phyloP scores from a whole-genome alignment of 352 stramenopile genomes.

The Globisporangium lucens region DNA sequence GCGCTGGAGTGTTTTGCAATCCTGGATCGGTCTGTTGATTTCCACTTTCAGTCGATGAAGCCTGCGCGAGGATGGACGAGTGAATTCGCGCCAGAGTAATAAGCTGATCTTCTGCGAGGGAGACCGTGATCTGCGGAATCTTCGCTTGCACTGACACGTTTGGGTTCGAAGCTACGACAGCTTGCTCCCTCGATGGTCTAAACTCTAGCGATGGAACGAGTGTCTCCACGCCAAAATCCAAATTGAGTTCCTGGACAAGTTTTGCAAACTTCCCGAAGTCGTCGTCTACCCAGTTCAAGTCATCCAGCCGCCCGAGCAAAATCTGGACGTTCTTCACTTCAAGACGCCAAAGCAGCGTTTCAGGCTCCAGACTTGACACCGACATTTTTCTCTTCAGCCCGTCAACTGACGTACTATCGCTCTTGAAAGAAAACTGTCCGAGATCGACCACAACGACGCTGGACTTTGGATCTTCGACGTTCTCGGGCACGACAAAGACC shows the following conservation, averaged over 20 bases:
- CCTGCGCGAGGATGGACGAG: slow-evolving; percentile 19
- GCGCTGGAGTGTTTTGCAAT: background rate
- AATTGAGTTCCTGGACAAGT: slow-evolving; percentile 60
- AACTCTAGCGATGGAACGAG: slow-evolving; percentile 15
- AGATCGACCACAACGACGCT: slow-evolving; percentile 69
- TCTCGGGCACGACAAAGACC: slow-evolving; percentile 67
- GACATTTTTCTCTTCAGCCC: slow-evolving; percentile 8
- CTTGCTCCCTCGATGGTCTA: slow-evolving; percentile 8
- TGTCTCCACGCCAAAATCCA: slow-evolving; percentile 55
- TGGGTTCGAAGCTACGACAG: slow-evolving; percentile 4
- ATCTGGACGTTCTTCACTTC: slow-evolving; percentile 64
- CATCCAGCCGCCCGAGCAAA: slow-evolving; percentile 39
- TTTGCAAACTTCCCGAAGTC: slow-evolving; percentile 35
- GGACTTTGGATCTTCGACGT: slow-evolving; percentile 30
- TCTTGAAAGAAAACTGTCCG: slow-evolving; percentile 58
- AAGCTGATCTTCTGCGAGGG: slow-evolving; percentile 18
- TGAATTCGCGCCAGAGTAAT: slow-evolving; percentile 20
- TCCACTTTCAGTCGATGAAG: slow-evolving; percentile 1
- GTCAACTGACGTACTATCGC: slow-evolving; percentile 25
- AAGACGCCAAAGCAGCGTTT: slow-evolving; percentile 54
- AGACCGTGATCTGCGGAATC: slow-evolving; percentile 21
- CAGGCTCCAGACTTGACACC: slow-evolving; percentile 6
- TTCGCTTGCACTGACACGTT: slow-evolving; percentile 15
- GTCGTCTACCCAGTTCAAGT: slow-evolving; percentile 38
- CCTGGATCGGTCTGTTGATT: background rate